These are phyloP conservation scores for Colletotrichum endophyticum DNA, from an alignment of 2,329 filamentous ascomycete genomes.

Conservation along the genomic window DNA sequence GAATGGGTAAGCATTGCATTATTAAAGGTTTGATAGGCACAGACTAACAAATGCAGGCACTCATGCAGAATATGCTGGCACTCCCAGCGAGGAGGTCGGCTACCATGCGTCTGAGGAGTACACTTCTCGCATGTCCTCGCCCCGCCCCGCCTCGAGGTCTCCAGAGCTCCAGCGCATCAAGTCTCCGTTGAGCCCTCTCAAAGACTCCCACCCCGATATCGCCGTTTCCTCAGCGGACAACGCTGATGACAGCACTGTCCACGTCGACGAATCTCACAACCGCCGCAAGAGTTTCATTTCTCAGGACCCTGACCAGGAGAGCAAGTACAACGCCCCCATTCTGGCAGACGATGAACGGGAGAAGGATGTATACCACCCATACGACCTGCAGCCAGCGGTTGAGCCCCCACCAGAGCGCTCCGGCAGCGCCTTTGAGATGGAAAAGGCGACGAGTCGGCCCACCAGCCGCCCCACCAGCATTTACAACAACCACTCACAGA, in stretches of 20 bases:
- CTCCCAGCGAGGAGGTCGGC: conserved; percentile 89
- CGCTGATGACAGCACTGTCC: conserved; percentile 67
- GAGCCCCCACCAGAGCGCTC: conserved; percentile 73
- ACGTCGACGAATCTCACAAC: conserved; percentile 72
- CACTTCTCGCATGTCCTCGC: conserved; percentile 76
- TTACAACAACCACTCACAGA: conserved; percentile 58
- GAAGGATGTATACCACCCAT: conserved; percentile 68
- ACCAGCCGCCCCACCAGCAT: conserved; percentile 68
- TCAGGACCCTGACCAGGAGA: conserved; percentile 21
- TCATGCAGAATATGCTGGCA: conserved; percentile 67
- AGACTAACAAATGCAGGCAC: conserved; percentile 58
- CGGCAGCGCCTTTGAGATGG: conserved; percentile 61
- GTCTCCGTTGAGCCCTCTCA: conserved; percentile 29
- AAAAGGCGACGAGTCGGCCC: conserved; percentile 65
- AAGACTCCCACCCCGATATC: conserved; percentile 29
- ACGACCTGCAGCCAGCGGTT: conserved; percentile 79
- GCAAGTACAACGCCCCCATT: conserved; percentile 75
- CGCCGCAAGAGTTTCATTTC: conserved; percentile 42
- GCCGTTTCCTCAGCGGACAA: conserved; percentile 31
- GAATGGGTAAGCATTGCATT: conserved; percentile 51
- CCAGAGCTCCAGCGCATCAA: conserved; percentile 39
- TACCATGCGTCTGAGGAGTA: conserved; percentile 89
- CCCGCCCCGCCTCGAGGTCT: conserved; percentile 53
- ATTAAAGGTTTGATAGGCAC: not conserved
- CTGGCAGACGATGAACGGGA: conserved; percentile 86